Evolutionary conservation across 805 yeast species (phyloP).

Genomic region (Suhomyces vadensis): DNA sequence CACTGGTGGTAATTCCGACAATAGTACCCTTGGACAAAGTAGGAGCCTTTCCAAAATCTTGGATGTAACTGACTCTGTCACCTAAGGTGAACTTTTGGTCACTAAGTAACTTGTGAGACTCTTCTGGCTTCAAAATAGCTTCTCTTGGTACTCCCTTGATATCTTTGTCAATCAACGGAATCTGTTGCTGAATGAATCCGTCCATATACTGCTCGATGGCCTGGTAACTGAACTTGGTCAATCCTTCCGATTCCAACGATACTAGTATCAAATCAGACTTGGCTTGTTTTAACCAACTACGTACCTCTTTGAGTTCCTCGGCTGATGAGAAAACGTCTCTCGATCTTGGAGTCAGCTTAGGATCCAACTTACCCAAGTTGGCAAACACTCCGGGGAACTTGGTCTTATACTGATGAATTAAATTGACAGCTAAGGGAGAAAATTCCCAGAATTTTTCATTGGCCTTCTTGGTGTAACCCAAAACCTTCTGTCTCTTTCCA

Average conservation of each 20-base stretch:
- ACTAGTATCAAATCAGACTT: conserved; percentile 56
- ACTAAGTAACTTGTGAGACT: conserved; percentile 68
- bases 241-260: conserved; percentile 73
- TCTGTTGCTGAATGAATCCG: conserved; percentile 47
- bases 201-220: conserved; percentile 66
- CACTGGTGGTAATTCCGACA: conserved; percentile 59
- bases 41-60: conserved; percentile 88
- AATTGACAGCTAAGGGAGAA: conserved; percentile 68
- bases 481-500: conserved; percentile 72
- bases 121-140: conserved; percentile 76
- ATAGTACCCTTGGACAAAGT: conserved; percentile 88
- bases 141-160: conserved; percentile 81
- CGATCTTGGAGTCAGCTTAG: conserved; percentile 38
- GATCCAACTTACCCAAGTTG: conserved; percentile 29
- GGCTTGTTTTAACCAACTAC: conserved; percentile 52
- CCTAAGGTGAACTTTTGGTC: conserved; percentile 81
- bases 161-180: conserved; percentile 49
- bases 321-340: conserved; percentile 35
- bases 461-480: conserved; percentile 77
- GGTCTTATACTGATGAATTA: conserved; percentile 59
- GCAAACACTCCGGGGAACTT: conserved; percentile 64
- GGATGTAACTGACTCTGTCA: conserved; percentile 84
- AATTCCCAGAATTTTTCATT: conserved; percentile 72
- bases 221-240: conserved; percentile 63
- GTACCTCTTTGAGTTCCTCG: conserved; percentile 44